Conservation (phyloP, 2,329 filamentous ascomycete species). For the Pleomassaria siparia region DNA sequence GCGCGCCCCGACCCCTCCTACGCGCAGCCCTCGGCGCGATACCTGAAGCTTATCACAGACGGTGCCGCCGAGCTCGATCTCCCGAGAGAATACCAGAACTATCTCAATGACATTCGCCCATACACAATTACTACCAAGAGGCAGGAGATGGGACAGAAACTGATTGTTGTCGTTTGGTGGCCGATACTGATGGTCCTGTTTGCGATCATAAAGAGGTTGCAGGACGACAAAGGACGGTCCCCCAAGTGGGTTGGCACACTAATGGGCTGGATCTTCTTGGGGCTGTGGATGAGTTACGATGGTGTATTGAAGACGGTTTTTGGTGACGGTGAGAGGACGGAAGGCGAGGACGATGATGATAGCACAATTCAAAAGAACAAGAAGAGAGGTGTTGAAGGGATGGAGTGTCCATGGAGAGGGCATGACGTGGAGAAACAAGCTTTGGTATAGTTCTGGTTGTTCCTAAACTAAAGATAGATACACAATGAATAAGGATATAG, state of each 20-base stretch:
- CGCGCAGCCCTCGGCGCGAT: slow-evolving; percentile 80
- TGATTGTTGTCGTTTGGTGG: slow-evolving; percentile 64
- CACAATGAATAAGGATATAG: too few relatives aligned
- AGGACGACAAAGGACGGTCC: slow-evolving; percentile 66
- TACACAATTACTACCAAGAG: slow-evolving; percentile 69
- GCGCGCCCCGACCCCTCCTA: slow-evolving; percentile 68
- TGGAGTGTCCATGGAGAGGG: background rate
- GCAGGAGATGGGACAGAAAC: slow-evolving; percentile 65
- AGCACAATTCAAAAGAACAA: background rate
- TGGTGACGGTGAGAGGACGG: slow-evolving; percentile 80
- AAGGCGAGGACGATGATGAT: slow-evolving; percentile 21
- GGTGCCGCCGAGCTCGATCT: slow-evolving; percentile 81
- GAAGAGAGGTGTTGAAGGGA: background rate
- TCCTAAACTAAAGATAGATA: too few relatives aligned
- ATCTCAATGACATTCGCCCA: slow-evolving; percentile 67
- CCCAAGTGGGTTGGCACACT: slow-evolving; percentile 66
- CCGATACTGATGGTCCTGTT: slow-evolving; percentile 61
- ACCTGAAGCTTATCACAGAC: slow-evolving; percentile 75
- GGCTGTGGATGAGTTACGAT: slow-evolving; percentile 69
- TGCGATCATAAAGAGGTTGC: slow-evolving; percentile 52
- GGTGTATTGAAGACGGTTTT: slow-evolving; percentile 65
- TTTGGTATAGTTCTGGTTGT: background rate
- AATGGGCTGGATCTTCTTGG: slow-evolving; percentile 56
- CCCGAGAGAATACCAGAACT: slow-evolving; percentile 74
- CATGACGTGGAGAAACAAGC: background rate